Conservation (phyloP, 495 filamentous ascomycete species). For the Aspergillus egyptiacus region DNA sequence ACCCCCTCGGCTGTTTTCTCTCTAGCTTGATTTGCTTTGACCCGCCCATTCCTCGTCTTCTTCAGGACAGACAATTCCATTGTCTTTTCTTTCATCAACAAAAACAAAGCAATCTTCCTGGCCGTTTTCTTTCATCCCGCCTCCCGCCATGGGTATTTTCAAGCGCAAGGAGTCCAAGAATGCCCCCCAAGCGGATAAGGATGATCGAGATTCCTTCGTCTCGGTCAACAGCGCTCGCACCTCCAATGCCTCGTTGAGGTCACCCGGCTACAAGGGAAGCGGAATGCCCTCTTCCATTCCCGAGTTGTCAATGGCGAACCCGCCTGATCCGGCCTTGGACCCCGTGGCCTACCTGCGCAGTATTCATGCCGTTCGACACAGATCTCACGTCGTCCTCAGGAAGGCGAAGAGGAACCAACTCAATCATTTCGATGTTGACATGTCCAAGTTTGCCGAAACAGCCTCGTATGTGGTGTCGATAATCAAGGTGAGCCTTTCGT, state of each 20-base stretch:
- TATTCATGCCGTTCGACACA: constrained; percentile 80
- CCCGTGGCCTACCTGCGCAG: constrained; percentile 90
- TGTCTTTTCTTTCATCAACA: neutral
- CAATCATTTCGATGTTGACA: constrained; percentile 87
- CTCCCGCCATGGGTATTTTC: constrained; percentile 55
- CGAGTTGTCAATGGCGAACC: constrained; percentile 69
- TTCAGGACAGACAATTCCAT: constrained; percentile 5
- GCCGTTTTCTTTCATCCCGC: neutral
- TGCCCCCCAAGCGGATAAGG: constrained; percentile 43
- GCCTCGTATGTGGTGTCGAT: constrained; percentile 91
- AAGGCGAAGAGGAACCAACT: constrained; percentile 76
- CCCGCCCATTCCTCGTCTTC: neutral
- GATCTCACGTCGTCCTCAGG: constrained; percentile 63
- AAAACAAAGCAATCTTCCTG: neutral
- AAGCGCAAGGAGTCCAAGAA: constrained; percentile 54
- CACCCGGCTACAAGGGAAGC: constrained; percentile 43
- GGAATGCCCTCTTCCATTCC: constrained; percentile 46
- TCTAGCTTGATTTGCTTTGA: neutral
- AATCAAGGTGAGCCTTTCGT: constrained; percentile 66
- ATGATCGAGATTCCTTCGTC: constrained; percentile 41
- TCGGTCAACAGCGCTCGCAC: constrained; percentile 46
- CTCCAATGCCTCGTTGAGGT: constrained; percentile 51
- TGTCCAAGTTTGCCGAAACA: constrained; percentile 79
- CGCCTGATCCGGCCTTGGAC: constrained; percentile 85
- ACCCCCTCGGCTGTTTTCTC: constrained; percentile 2